Evolutionary conservation across 2,329 filamentous ascomycete genomes (phyloP).

Genomic region (Knoxdaviesia capensis): DNA sequence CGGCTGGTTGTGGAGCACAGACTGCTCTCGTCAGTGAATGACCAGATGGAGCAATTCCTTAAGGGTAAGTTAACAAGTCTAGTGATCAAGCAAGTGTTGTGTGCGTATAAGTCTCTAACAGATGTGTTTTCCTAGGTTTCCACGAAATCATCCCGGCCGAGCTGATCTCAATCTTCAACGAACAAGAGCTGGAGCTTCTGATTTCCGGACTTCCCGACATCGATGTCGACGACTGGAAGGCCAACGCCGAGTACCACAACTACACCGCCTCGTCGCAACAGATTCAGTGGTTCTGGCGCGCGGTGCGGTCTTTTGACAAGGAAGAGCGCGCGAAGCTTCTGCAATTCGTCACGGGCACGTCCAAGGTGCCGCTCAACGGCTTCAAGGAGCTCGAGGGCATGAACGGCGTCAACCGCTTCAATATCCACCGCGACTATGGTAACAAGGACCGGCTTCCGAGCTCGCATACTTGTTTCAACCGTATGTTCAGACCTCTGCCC

Average conservation of each 20-base stretch:
- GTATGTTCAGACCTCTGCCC: constrained; percentile 36
- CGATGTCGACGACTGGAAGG: constrained; percentile 97
- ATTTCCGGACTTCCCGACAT: constrained; percentile 96
- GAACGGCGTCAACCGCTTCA: constrained; percentile 96
- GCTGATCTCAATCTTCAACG: constrained; percentile 91
- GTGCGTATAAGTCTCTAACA: too few species aligned
- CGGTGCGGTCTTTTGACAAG: constrained; percentile 92
- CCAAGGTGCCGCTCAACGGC: constrained; percentile 92
- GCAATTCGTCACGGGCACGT: constrained; percentile 95
- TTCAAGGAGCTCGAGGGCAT: constrained; percentile 99
- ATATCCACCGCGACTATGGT: constrained; percentile 94
- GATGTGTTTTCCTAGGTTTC: constrained; percentile 39
- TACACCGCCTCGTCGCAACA: constrained; percentile 87
- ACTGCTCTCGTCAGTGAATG: constrained; percentile 75
- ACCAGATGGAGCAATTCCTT: constrained; percentile 85
- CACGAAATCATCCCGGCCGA: constrained; percentile 95
- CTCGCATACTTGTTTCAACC: constrained; percentile 98
- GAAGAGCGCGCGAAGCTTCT: constrained; percentile 94
- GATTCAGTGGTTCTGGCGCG: constrained; percentile 99
- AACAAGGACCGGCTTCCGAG: constrained; percentile 89
- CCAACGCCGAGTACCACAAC: constrained; percentile 96
- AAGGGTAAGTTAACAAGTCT: constrained; percentile 33
- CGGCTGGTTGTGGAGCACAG: constrained; percentile 87
- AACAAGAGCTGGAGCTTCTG: constrained; percentile 88
- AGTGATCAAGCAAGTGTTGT: too few species aligned